Conservation (phyloP, 345 rosid genomes). For the Cardamine occulta region DNA sequence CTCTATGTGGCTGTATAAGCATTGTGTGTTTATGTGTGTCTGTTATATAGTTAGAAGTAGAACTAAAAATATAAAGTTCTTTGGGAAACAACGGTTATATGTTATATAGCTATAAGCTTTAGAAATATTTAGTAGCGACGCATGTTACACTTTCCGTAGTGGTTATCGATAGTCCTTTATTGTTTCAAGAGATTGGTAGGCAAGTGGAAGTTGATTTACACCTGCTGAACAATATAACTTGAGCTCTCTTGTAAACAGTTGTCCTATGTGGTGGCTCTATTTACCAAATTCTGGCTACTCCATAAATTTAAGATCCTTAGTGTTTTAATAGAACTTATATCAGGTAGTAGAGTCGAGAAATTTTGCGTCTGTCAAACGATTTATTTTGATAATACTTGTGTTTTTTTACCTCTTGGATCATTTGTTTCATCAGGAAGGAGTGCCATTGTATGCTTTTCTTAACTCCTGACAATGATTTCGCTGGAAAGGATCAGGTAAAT, state of each 20-base stretch:
- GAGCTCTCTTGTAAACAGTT: not conserved
- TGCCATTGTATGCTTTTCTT: conserved; percentile 99
- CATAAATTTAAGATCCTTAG: not conserved
- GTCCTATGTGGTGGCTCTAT: not conserved
- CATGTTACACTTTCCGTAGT: not conserved
- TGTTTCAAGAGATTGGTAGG: conserved; percentile 1
- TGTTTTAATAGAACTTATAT: conserved; percentile 1
- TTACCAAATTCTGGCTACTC: not conserved
- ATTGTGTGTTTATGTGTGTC: not conserved
- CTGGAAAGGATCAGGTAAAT: conserved; percentile 87
- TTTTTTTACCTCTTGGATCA: not conserved
- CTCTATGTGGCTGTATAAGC: conserved; percentile 17
- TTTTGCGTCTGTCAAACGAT: not conserved
- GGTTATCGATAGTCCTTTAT: not conserved
- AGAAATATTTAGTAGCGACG: too few species aligned
- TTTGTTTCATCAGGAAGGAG: conserved; percentile 73
- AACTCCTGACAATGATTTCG: conserved; percentile 95
- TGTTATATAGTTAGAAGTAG: not conserved
- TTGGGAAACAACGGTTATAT: not conserved
- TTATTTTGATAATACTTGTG: not conserved
- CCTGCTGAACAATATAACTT: not conserved
- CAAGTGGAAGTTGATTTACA: not conserved
- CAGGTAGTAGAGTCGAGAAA: not conserved
- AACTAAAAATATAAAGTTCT: not conserved
- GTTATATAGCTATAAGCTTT: not conserved